Evolutionary conservation across 2,329 filamentous ascomycete species (phyloP).

Genomic region (Penicillium rolfsii): DNA sequence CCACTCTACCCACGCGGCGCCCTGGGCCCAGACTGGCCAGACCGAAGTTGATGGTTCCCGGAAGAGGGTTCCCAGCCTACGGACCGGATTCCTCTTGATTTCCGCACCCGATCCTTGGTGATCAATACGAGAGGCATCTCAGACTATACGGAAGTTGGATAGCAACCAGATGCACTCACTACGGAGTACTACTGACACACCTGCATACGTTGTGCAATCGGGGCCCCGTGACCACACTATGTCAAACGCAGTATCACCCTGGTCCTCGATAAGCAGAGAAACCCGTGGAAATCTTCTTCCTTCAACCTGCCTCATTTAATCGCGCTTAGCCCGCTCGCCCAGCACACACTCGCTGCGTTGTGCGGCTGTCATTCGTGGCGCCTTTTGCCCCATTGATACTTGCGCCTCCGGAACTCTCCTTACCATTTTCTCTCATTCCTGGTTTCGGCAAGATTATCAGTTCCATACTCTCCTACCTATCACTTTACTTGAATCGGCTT

Average conservation of each 20-base stretch:
- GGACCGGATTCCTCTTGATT: background rate
- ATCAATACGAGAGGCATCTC: background rate
- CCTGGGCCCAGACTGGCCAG: conserved; percentile 4
- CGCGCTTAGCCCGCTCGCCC: conserved; percentile 22
- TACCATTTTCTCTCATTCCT: background rate
- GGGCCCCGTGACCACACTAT: background rate
- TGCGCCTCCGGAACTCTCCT: conserved; percentile 2
- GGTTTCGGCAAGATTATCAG: background rate
- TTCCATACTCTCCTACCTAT: background rate
- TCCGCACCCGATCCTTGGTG: background rate
- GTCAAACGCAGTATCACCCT: background rate
- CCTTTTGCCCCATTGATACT: conserved; percentile 12
- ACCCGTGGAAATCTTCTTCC: background rate
- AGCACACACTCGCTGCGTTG: conserved; percentile 16
- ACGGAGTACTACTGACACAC: background rate
- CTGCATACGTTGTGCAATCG: background rate
- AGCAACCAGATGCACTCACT: background rate
- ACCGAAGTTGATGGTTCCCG: conserved; percentile 3
- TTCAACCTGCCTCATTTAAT: conserved; percentile 6
- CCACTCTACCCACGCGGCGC: conserved; percentile 16
- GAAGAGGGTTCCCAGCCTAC: conserved; percentile 10
- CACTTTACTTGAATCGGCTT: background rate
- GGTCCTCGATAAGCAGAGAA: background rate
- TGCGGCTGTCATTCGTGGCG: conserved; percentile 20
- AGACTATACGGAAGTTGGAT: background rate